Evolutionary conservation across 768 basidiomycete species (phyloP).

Genomic region (Lactifluus echinatus): DNA sequence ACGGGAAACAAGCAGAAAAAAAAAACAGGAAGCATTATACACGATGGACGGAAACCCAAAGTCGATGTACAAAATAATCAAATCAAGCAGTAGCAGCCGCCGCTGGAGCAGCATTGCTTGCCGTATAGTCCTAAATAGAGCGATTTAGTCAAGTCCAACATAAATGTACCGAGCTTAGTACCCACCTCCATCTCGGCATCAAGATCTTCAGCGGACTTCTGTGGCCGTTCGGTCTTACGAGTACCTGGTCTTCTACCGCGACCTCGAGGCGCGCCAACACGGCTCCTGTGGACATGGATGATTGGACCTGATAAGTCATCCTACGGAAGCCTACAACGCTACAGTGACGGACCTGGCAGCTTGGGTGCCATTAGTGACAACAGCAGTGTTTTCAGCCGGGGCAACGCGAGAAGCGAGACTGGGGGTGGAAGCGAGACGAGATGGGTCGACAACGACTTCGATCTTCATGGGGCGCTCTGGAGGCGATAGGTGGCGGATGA

Average conservation of each 20-base stretch:
- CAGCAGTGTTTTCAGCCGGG: constrained; percentile 45
- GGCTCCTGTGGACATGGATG: constrained; percentile 1
- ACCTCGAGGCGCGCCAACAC: constrained; percentile 25
- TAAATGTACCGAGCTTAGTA: background rate
- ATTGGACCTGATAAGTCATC: background rate
- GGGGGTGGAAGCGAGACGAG: constrained; percentile 47
- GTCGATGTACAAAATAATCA: constrained; percentile 4
- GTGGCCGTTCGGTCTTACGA: constrained; percentile 52
- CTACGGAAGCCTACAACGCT: constrained; percentile 19
- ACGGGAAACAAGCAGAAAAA: constrained; percentile 12
- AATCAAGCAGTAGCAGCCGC: constrained; percentile 21
- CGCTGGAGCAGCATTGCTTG: constrained; percentile 42
- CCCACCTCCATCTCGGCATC: constrained; percentile 98
- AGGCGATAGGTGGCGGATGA: constrained; percentile 25
- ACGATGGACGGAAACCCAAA: constrained; percentile 3
- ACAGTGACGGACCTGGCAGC: constrained; percentile 31
- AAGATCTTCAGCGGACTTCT: constrained; percentile 81
- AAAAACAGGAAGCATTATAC: constrained; percentile 18
- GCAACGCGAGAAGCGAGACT: constrained; percentile 81
- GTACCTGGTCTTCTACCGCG: constrained; percentile 38
- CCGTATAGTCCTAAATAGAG: constrained; percentile 53
- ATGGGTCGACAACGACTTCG: constrained; percentile 90
- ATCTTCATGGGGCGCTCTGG: constrained; percentile 98
- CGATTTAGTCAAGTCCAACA: background rate
- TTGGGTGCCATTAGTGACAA: constrained; percentile 27